Evolutionary conservation across 1,284 basidiomycete genomes (phyloP).

Genomic region (Tremellales sp.): DNA sequence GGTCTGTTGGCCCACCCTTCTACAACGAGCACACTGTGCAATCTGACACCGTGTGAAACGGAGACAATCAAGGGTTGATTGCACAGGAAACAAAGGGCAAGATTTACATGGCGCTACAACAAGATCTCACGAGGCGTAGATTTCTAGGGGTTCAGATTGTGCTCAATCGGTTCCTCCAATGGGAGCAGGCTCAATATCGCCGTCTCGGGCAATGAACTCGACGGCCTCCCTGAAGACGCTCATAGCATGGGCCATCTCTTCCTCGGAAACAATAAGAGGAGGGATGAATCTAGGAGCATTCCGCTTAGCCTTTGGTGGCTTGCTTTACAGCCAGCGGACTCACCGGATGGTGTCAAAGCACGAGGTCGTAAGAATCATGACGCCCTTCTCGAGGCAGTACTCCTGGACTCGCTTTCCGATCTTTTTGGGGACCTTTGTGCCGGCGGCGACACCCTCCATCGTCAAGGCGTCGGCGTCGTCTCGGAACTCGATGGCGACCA

Average conservation of each 20-base stretch:
- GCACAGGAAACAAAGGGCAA: no score
- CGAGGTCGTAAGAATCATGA: slow-evolving; percentile 59
- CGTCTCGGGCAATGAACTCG: slow-evolving; percentile 59
- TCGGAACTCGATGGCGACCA: slow-evolving; percentile 21
- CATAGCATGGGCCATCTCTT: slow-evolving; percentile 60
- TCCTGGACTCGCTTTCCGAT: slow-evolving; percentile 72
- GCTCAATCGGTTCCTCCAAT: background rate
- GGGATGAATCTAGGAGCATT: slow-evolving; percentile 59
- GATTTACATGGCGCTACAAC: no score
- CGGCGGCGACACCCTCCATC: slow-evolving; percentile 37
- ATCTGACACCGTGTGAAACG: no score
- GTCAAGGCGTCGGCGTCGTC: slow-evolving; percentile 12
- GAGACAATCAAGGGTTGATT: no score
- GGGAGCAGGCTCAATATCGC: slow-evolving; percentile 30
- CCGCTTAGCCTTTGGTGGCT: slow-evolving; percentile 48
- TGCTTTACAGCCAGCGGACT: background rate
- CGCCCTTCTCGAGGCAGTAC: slow-evolving; percentile 75
- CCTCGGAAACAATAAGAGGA: slow-evolving; percentile 61
- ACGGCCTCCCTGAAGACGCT: slow-evolving; percentile 61
- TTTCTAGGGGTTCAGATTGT: no score
- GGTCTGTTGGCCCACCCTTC: no score
- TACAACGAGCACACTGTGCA: no score
- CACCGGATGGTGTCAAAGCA: slow-evolving; percentile 47
- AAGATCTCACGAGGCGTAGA: no score
- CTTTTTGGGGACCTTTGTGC: slow-evolving; percentile 55